Base-by-base conservation (phyloP, 1,284 basidiomycete species). In the Sanghuangporus weigelae region DNA sequence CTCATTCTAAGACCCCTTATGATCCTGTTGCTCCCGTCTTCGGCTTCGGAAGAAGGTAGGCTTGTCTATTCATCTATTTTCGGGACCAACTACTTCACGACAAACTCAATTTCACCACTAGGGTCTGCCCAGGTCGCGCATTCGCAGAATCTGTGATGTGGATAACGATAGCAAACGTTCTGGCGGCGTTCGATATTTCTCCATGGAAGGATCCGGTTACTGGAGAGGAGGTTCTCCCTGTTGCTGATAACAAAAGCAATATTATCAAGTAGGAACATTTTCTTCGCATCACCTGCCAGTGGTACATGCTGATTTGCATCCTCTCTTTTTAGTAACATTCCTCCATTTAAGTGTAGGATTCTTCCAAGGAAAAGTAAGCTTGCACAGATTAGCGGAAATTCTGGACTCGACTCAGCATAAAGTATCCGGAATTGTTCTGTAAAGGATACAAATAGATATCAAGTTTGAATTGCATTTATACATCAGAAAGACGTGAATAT, bases 151-250 rank as follows among this genome's bases (percentile, higher is more conserved):
- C 55, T 7, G 57, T 36, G 21, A n/a, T 63, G 11, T 66, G 64
- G 64, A 21, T 66, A 1, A 58, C 57, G 2, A 56, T 60, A 23
- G 54, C 58, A 36, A 63, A 48, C n/a, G 31, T 66, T 16, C 53
- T 66, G 21, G 42, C 62, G 4, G 48, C 48, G 10, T 66, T 63
- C 40, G 62, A 66, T 31, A 60, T 66, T 23, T n/a, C 48, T 3
- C 62, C 65, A 16, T 31, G 44, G 23, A 16, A 42, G 23, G 42
- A 65, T 44, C 21, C 62, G 14, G 44, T 48, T 21, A 59, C 46
- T 36, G 63, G 63, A 21, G 44, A 53, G 21, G 63, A 59, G 19
- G 23, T 21, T n/a, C 42, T 59, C 8, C 48, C 57, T 11, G 31
- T 21, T 19, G 19, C 40, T 19, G 50, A 53, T 23, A 54, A 46